phyloP scores from a whole-genome alignment of 2,329 filamentous ascomycete species.

The Sporothrix globosa region DNA sequence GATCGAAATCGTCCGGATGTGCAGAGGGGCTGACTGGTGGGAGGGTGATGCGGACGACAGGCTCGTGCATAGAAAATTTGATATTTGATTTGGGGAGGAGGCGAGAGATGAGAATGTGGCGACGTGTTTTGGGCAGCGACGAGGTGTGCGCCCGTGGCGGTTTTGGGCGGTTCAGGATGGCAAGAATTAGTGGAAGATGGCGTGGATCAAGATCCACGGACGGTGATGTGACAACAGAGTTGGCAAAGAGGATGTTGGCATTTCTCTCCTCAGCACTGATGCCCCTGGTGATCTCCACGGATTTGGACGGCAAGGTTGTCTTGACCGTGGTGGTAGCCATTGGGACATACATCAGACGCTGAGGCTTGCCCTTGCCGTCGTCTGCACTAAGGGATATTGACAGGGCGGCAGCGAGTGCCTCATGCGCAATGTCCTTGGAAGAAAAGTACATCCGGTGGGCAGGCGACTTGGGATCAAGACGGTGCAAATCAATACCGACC shows the following conservation, averaged over 20 bases:
- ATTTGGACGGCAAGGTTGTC: conserved; percentile 93
- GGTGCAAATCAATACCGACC: conserved; percentile 87
- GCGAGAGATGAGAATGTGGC: conserved; percentile 78
- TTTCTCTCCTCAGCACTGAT: conserved; percentile 81
- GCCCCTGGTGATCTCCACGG: conserved; percentile 75
- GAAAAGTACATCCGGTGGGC: conserved; percentile 99
- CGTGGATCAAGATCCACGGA: conserved; percentile 91
- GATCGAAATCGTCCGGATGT: conserved; percentile 81
- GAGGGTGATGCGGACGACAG: conserved; percentile 85
- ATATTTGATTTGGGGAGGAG: conserved; percentile 90
- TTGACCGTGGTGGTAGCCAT: conserved; percentile 97
- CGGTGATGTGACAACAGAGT: conserved; percentile 93
- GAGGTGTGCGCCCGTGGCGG: neutral
- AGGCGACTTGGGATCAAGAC: conserved; percentile 87
- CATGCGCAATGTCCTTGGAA: conserved; percentile 87
- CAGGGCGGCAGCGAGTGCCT: conserved; percentile 87
- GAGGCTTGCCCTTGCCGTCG: conserved; percentile 81
- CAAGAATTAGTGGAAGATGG: conserved; percentile 82
- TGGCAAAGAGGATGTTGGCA: conserved; percentile 93
- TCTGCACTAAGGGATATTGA: conserved; percentile 91
- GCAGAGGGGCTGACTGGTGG: conserved; percentile 70
- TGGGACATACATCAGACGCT: conserved; percentile 87
- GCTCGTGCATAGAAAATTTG: conserved; percentile 96
- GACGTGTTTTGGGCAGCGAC: conserved; percentile 47
- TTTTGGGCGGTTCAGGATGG: conserved; percentile 58